Base-by-base conservation (phyloP, 2,329 filamentous ascomycete genomes). In the Emydomyces testavorans region DNA sequence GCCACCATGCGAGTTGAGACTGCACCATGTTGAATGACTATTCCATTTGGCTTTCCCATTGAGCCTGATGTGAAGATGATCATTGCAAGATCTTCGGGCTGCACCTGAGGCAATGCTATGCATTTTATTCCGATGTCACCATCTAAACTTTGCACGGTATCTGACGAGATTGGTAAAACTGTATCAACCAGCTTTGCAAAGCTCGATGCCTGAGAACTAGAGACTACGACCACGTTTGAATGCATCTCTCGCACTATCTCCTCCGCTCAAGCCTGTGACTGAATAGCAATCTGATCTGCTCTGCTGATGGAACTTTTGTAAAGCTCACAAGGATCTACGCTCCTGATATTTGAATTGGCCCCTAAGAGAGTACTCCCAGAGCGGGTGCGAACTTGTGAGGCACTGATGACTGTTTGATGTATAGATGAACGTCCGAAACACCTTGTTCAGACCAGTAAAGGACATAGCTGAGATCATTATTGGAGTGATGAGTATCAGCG, bases 201-300 rank as follows among this genome's bases (percentile, higher is more conserved):
- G 3, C 29, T 31, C 29, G 29, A 31, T 31, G 29, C 29, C 29
- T 31, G 29, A 31, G 15, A 23, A 7, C 8, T 8, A 3, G 50
- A 50, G 7, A 41, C 41, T 2, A 53, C 7, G 4, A 54, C 38
- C 1, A 40, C 24, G 2, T 37, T 37, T 3, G 48, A 40, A 3
- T 42, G 29, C 7, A 45, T 20, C 10, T 46, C 35, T 2, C 32
- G 7, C n/a, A 46, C 49, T 13, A 54, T 49, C 5, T 41, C 58
- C 1, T 58, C 56, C 6, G 68, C 55, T 4, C 67, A 60, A 11
- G 60, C 57, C 1, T 59, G 45, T 0, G 57, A 59, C 16, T 57
- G 49, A 31, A 31, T 31, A 3, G 29, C 29, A 8, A 8, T 31
- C 7, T 31, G 29, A 31, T 31, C 29, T n/a, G 8, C 29, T 31